Percentiles rank a stretch among this genome's conserved stretches.
Evolutionary conservation across 106 monocot genomes (phyloP).

Genomic region (Posidonia australis): DNA sequence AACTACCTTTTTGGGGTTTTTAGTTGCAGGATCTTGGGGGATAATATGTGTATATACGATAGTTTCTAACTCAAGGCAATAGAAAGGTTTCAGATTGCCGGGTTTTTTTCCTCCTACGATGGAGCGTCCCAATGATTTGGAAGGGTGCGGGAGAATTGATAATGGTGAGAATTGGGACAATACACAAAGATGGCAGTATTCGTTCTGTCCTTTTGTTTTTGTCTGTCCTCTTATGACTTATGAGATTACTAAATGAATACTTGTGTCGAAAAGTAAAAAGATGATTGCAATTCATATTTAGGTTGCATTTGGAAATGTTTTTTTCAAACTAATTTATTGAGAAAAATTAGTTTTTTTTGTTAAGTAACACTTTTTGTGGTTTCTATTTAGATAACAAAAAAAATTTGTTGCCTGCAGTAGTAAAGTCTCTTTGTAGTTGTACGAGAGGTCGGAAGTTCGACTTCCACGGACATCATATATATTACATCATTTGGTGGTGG

Average conservation of each 20-base stretch:
- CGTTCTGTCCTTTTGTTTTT: background rate
- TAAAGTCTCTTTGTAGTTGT: too few relatives aligned
- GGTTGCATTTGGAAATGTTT: too few relatives aligned
- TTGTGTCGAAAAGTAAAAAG: too few relatives aligned
- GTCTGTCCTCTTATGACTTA: background rate
- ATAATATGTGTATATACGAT: constrained; percentile 6
- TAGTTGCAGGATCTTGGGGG: background rate
- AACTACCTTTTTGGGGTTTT: background rate
- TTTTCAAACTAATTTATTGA: too few relatives aligned
- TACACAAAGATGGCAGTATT: constrained; percentile 2
- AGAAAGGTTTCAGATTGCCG: background rate
- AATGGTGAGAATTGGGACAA: background rate
- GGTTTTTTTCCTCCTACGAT: background rate
- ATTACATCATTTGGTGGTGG: too few relatives aligned
- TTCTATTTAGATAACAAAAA: too few relatives aligned
- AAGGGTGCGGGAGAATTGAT: background rate
- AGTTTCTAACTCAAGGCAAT: constrained; percentile 2
- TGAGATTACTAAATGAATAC: background rate
- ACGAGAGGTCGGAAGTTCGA: too few relatives aligned
- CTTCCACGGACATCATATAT: too few relatives aligned
- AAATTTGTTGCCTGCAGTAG: too few relatives aligned
- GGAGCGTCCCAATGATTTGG: background rate
- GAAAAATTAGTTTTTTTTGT: too few relatives aligned
- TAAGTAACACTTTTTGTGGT: too few relatives aligned
- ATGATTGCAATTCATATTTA: too few relatives aligned